These are phyloP conservation scores for Chaetoscypha palmicola DNA, from an alignment of 2,329 filamentous ascomycete genomes.

Conservation along the genomic window DNA sequence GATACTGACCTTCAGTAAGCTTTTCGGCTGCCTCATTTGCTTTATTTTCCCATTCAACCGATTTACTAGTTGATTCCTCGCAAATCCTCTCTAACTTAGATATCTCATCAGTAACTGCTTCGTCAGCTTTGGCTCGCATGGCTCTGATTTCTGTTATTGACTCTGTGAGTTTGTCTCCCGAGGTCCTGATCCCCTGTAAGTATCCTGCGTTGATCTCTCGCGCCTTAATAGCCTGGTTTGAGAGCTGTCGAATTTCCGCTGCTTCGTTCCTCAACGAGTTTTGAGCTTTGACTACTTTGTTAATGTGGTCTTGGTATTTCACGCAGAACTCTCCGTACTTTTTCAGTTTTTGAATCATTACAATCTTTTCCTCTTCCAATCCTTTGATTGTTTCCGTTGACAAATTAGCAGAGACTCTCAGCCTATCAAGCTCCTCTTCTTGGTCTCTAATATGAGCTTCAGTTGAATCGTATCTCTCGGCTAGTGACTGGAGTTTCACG, in stretches of 20 bases:
- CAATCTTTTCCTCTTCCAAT: constrained; percentile 14
- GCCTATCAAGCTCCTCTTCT: constrained; percentile 10
- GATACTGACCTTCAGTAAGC: constrained; percentile 2
- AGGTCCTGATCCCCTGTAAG: background rate
- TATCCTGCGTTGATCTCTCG: background rate
- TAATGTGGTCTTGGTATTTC: constrained; percentile 30
- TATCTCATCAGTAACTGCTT: background rate
- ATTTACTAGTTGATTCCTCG: background rate
- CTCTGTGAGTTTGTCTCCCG: background rate
- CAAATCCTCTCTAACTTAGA: background rate
- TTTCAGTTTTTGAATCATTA: constrained; percentile 22
- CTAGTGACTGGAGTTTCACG: too few species aligned
- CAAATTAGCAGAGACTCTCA: constrained; percentile 4
- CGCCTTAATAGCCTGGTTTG: background rate
- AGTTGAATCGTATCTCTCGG: too few species aligned
- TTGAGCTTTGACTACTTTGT: constrained; percentile 26
- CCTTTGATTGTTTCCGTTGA: constrained; percentile 8
- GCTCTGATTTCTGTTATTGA: constrained; percentile 4
- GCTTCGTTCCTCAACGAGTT: constrained; percentile 17
- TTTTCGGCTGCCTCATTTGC: background rate
- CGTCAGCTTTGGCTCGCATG: background rate
- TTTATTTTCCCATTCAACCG: background rate
- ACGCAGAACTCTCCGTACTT: constrained; percentile 21
- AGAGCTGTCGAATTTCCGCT: constrained; percentile 7
- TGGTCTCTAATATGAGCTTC: too few species aligned